Evolutionary conservation across 1,284 basidiomycete genomes (phyloP).

Genomic region (Malassezia japonica): DNA sequence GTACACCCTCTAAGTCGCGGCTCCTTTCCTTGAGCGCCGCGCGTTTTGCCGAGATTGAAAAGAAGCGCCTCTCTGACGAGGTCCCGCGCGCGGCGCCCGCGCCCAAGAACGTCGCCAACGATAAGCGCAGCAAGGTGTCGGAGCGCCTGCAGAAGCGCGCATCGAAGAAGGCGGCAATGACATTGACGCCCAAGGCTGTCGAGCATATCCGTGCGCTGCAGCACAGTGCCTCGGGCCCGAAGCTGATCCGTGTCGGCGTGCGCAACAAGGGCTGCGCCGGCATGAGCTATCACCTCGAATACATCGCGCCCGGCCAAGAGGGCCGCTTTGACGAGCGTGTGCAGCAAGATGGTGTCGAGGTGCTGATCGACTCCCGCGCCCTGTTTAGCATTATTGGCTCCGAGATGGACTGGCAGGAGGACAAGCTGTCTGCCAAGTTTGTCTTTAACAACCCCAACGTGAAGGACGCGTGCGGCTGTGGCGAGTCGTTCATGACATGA

Average conservation of each 20-base stretch:
- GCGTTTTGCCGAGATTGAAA: neutral
- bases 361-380: constrained; percentile 93
- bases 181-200: constrained; percentile 64
- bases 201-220: constrained; percentile 54
- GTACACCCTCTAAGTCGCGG: too few species aligned
- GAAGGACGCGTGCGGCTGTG: constrained; percentile 86
- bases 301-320: constrained; percentile 59
- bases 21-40: neutral
- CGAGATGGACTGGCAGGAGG: constrained; percentile 96
- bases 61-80: neutral
- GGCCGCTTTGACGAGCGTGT: constrained; percentile 96
- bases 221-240: constrained; percentile 65
- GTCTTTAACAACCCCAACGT: constrained; percentile 65
- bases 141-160: constrained; percentile 14
- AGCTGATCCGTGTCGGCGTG: constrained; percentile 86
- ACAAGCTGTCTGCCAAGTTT: constrained; percentile 60
- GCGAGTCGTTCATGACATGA: constrained; percentile 60
- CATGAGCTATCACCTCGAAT: constrained; percentile 92
- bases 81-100: neutral
- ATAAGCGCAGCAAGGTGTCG: constrained; percentile 8
- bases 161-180: constrained; percentile 17
- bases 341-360: constrained; percentile 60
- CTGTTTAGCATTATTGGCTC: constrained; percentile 96
- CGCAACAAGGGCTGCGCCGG: constrained; percentile 99
- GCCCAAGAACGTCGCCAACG: neutral